These are phyloP conservation scores for Puccinellia tenuiflora DNA, from an alignment of 176 grass and related monocot species.

Conservation along the genomic window DNA sequence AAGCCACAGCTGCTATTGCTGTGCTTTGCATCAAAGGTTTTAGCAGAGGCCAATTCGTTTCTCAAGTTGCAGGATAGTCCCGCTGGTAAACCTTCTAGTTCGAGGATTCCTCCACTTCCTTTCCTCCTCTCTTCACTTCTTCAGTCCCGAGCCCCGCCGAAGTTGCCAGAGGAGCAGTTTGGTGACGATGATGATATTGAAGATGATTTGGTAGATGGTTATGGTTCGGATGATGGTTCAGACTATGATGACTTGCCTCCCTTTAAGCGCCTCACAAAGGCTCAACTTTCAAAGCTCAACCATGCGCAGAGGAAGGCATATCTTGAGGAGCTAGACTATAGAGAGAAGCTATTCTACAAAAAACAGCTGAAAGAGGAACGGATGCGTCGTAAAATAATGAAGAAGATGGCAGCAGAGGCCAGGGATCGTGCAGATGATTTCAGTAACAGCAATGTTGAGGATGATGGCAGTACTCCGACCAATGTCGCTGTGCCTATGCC, in stretches of 20 bases:
- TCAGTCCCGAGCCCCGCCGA: constrained; percentile 57
- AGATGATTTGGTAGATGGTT: constrained; percentile 57
- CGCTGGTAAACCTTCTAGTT: constrained; percentile 43
- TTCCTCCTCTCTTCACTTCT: constrained; percentile 90
- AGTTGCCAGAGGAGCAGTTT: constrained; percentile 80
- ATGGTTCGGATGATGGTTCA: constrained; percentile 71
- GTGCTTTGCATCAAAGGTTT: constrained; percentile 92
- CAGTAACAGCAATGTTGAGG: constrained; percentile 39
- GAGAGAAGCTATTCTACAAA: constrained; percentile 77
- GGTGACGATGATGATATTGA: constrained; percentile 67
- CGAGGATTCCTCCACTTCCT: constrained; percentile 68
- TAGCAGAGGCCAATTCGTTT: constrained; percentile 77
- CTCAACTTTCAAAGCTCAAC: constrained; percentile 63
- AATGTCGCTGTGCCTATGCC: constrained; percentile 84
- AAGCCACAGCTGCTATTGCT: constrained; percentile 83
- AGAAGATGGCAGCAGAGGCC: constrained; percentile 68
- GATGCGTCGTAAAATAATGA: constrained; percentile 51
- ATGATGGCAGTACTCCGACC: constrained; percentile 52
- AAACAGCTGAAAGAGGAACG: constrained; percentile 91
- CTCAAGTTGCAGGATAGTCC: constrained; percentile 83
- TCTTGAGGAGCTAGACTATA: constrained; percentile 86
- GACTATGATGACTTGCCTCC: constrained; percentile 91
- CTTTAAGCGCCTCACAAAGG: constrained; percentile 77
- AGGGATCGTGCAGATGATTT: constrained; percentile 34
- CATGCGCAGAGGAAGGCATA: constrained; percentile 79